Evolutionary conservation across 352 stramenopile species (phyloP), one percentile per base, ranked within the genome.

Genomic region (Phytophthora hibernalis): DNA sequence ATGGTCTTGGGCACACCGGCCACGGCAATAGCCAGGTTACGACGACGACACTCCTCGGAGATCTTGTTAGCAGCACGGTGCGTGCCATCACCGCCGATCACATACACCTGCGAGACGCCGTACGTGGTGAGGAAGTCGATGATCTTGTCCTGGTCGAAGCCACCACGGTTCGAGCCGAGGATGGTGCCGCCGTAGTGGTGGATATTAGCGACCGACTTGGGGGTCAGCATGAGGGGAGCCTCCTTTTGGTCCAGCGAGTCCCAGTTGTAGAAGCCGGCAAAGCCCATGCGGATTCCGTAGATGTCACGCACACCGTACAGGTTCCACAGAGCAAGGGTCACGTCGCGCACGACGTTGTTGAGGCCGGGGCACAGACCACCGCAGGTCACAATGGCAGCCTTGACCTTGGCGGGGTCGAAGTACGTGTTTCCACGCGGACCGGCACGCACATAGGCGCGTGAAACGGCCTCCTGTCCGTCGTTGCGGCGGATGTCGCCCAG

Each of bases 1-100:
- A 99, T 99, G 4, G 97, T 99, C 87, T 99, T 99, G 20, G 98
- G 98, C 67, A 99, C 97, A 58, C 98, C 96, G 20, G 95, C 95
- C 15, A 99, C 93, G 8, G 96, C 83, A 24, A 99, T 89, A 57
- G 98, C 95, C 28, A 99, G 73, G 44, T 90, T 85, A 54, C 88
- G 74, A 31, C 60, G 69, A 44, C 77, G 76, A 56, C 85, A 95
- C 66, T 91, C 89, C 45, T 95, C 80, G 45, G 85, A 82, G 38
- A 97, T 89, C 60, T 90, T 92, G 83, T 98, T 98, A 18, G 97
- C 97, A 35, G 94, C 97, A 53, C 97, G 90, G 81, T 99, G 97
- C 13, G 97, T 99, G 53, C 98, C 98, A 71, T 99, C 97, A 48
- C 98, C 98, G 58, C 98, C 97, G 75, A 99, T 97, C 31, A 99